Base-by-base conservation (phyloP, 208 protist genomes). In the Tetramitus jugosus region DNA sequence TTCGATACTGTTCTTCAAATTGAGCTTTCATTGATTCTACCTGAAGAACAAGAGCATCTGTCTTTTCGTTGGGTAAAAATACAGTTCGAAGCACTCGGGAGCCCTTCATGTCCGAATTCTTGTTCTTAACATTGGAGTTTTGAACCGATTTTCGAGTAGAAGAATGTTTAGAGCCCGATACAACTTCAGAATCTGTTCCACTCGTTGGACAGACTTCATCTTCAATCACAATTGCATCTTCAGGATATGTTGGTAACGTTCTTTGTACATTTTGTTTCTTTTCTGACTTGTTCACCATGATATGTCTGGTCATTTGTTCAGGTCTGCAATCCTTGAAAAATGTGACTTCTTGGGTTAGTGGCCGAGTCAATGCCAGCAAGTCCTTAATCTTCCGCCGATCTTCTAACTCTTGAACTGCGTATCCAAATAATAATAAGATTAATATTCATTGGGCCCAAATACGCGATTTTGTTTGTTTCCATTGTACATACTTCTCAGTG, bases 361-460 rank as follows among this genome's bases (percentile, higher is more conserved):
- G 65, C 49, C 49, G 65, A 8, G 65, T 71, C 0, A 71, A 37
- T 0, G 65, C 35, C 13, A 71, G n/a, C 31, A 71, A 49, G 17
- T 71, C 65, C 33, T 40, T 42, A 29, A 71, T 71, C 17, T 71
- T 71, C 40, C 35, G 43, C 49, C 65, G 8, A 49, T 71, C 65
- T 33, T 71, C 65, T 40, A 71, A 37, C 49, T 71, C 65, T 71
- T 71, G 65, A 33, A 71, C n/a, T n/a, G n/a, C n/a, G n/a, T 33
- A 40, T 3, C 17, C 7, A 10, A 37, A 23, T 39, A 37, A 3
- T 3, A 39, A n/a, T 23, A 64, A 6, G 3, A 39, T 64, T 31
- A 64, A 37, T n/a, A 17, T 37, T 64, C 29, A 37, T 37, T 64
- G 2, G 2, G 23, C 2, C 14, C 45, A 37, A n/a, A 1, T 23